Percentiles rank a stretch among this genome's conserved stretches.
Conservation (phyloP, 495 filamentous ascomycete genomes). For the Penicillium coprophilum region DNA sequence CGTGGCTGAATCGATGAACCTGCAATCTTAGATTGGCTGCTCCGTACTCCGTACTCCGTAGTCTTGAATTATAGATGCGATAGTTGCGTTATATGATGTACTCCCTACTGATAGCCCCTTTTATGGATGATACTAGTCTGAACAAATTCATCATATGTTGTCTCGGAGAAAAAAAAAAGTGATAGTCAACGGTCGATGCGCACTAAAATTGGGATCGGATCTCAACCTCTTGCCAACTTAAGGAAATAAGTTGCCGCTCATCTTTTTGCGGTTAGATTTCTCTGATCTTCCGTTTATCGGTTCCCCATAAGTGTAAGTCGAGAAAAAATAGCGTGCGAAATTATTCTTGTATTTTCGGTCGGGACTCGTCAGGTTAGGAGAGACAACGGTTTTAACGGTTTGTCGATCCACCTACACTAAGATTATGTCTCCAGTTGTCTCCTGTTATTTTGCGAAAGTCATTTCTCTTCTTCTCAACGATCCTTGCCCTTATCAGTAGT, state of each 20-base stretch:
- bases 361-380: slow-evolving; percentile 16
- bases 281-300: slow-evolving; percentile 35
- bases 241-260: slow-evolving; percentile 30
- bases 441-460: neutral
- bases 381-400: slow-evolving; percentile 30
- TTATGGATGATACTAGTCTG: neutral
- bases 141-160: neutral
- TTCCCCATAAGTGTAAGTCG: slow-evolving; percentile 6
- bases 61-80: neutral
- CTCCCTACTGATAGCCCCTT: neutral
- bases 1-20: neutral
- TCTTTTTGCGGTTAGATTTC: slow-evolving; percentile 30
- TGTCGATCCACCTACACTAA: slow-evolving; percentile 23
- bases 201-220: slow-evolving; percentile 37
- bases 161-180: slow-evolving; percentile 1
- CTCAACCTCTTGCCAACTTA: slow-evolving; percentile 36
- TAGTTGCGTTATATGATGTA: neutral
- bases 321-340: neutral
- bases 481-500: neutral
- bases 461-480: slow-evolving; percentile 1
- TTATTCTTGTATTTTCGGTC: slow-evolving; percentile 5
- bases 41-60: neutral
- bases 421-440: slow-evolving; percentile 11
- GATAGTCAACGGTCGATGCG: slow-evolving; percentile 3
- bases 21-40: neutral